Evolutionary conservation across 2,329 filamentous ascomycete genomes (phyloP).

Genomic region (Onygenales sp.): DNA sequence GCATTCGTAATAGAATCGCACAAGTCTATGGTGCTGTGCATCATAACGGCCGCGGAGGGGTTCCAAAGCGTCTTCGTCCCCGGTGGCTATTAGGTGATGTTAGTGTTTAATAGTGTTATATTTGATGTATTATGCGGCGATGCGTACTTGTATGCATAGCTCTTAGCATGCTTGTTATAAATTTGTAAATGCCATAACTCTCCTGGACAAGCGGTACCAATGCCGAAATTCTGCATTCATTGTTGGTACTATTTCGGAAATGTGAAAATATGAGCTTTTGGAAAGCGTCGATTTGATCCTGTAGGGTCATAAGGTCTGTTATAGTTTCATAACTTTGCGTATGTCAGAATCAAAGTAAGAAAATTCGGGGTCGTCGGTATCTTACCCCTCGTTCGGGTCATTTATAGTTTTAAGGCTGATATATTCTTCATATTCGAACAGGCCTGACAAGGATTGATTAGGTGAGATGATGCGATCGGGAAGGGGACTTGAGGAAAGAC

Average conservation of each 20-base stretch:
- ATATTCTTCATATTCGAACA: conserved; percentile 98
- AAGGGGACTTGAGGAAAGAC: conserved; percentile 9
- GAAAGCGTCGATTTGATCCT: conserved; percentile 97
- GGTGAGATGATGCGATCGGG: neutral
- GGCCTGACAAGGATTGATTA: conserved; percentile 35
- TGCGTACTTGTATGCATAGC: conserved; percentile 88
- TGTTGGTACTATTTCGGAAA: conserved; percentile 83
- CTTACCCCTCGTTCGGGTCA: conserved; percentile 89
- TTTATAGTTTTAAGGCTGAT: conserved; percentile 97
- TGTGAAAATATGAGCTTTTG: conserved; percentile 98
- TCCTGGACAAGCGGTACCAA: conserved; percentile 90
- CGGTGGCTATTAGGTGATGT: conserved; percentile 52
- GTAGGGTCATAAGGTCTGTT: conserved; percentile 87
- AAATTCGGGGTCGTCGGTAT: conserved; percentile 3
- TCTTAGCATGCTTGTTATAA: conserved; percentile 97
- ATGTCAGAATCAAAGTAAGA: conserved; percentile 15
- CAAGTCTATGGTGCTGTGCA: conserved; percentile 89
- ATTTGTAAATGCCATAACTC: conserved; percentile 99
- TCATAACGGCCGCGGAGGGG: conserved; percentile 84
- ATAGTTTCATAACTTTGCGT: conserved; percentile 69
- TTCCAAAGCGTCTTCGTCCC: conserved; percentile 84
- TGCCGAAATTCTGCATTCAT: conserved; percentile 92
- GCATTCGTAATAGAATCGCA: conserved; percentile 99
- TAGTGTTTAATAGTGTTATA: conserved; percentile 13
- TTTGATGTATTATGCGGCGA: neutral